Percentiles rank a stretch among this genome's conserved stretches.
Evolutionary conservation across 2,329 filamentous ascomycete genomes (phyloP).

Genomic region (Fusarium virguliforme): DNA sequence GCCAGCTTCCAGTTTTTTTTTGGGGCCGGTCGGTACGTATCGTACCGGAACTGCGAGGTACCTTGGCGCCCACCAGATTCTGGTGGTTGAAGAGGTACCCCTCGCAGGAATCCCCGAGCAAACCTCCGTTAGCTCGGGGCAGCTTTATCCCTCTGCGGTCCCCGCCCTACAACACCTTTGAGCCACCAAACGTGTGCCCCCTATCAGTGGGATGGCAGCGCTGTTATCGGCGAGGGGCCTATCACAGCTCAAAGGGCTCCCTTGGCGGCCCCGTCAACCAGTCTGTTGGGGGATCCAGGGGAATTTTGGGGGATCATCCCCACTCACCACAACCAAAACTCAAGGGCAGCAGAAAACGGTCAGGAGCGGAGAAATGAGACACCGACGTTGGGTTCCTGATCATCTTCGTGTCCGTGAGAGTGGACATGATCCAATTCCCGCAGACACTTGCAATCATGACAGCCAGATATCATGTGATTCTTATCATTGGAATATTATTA

Average conservation of each 20-base stretch:
- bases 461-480: constrained; percentile 31
- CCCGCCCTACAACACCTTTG: constrained; percentile 40
- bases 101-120: constrained; percentile 47
- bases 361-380: constrained; percentile 40
- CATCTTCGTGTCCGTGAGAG: not conserved
- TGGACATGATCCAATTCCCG: constrained; percentile 9
- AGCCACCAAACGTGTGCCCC: constrained; percentile 31
- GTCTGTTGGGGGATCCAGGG: constrained; percentile 51
- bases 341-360: constrained; percentile 25
- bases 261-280: constrained; percentile 38
- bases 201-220: constrained; percentile 33
- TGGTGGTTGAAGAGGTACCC: constrained; percentile 39
- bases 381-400: constrained; percentile 20
- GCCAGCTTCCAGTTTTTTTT: constrained; percentile 53
- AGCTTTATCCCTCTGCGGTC: constrained; percentile 51
- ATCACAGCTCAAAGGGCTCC: constrained; percentile 34
- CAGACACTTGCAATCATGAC: not conserved
- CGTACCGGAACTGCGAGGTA: constrained; percentile 52
- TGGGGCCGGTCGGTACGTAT: constrained; percentile 53
- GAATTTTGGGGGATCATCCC: constrained; percentile 46
- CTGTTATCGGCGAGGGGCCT: constrained; percentile 28
- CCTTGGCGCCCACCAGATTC: constrained; percentile 32
- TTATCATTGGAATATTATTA: constrained; percentile 50
- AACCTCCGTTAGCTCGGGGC: constrained; percentile 50
- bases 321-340: constrained; percentile 36